phyloP scores from a whole-genome alignment of 306 rosid species.

The Dalbergia cultrata region DNA sequence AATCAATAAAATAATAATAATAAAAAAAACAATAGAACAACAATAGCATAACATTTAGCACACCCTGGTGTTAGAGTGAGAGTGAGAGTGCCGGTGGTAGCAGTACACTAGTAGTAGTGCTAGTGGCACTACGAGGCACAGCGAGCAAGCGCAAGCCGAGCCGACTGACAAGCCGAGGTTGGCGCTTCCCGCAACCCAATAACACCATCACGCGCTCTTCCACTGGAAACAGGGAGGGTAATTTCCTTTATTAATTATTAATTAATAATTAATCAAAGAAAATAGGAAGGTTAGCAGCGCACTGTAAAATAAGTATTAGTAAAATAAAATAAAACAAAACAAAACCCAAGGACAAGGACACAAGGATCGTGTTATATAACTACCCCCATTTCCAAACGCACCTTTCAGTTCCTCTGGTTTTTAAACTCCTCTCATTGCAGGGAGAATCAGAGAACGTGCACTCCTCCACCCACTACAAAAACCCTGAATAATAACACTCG shows the following conservation, averaged over 20 bases:
- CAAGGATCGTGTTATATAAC: slow-evolving; percentile 50
- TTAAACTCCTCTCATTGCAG: slow-evolving; percentile 10
- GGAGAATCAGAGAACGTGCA: background rate
- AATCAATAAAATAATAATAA: background rate
- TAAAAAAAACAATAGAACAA: background rate
- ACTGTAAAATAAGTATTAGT: background rate
- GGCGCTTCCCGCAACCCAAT: slow-evolving; percentile 58
- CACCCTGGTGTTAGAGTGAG: background rate
- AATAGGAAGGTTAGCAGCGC: background rate
- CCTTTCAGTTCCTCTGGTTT: slow-evolving; percentile 28
- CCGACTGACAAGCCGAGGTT: slow-evolving; percentile 72
- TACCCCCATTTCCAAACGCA: slow-evolving; percentile 51
- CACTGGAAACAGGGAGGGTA: slow-evolving; percentile 40
- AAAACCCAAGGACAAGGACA: slow-evolving; percentile 28
- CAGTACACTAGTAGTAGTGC: background rate
- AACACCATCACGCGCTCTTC: slow-evolving; percentile 56
- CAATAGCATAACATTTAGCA: background rate
- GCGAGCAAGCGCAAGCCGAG: slow-evolving; percentile 62
- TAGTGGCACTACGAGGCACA: background rate
- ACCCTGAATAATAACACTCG: slow-evolving; percentile 47
- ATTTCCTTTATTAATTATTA: background rate
- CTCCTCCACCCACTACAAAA: slow-evolving; percentile 9
- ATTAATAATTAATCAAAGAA: background rate
- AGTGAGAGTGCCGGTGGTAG: background rate
- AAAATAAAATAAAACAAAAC: background rate